Evolutionary conservation across 306 rosid genomes (phyloP).

Genomic region (Vigna nakashimae): DNA sequence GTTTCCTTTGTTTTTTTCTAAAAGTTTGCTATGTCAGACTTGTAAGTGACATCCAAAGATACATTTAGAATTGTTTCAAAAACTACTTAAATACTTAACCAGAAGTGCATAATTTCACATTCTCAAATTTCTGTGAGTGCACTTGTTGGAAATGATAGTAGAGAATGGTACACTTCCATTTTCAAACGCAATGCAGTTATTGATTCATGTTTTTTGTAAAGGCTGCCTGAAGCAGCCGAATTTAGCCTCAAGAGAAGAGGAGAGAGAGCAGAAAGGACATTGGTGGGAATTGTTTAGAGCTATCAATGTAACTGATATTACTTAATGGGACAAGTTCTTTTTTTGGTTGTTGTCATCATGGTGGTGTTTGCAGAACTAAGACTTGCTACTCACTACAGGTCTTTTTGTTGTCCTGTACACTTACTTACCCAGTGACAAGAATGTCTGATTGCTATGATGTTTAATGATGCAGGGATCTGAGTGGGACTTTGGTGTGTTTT

Average conservation of each 20-base stretch:
- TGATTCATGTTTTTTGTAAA: not conserved
- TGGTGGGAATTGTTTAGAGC: not conserved
- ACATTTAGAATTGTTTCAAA: conserved; percentile 10
- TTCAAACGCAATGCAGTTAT: not conserved
- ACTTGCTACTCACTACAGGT: not conserved
- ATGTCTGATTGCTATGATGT: conserved; percentile 32
- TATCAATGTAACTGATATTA: not conserved
- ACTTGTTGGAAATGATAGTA: conserved; percentile 20
- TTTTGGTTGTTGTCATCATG: not conserved
- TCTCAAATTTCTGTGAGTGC: not conserved
- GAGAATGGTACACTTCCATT: conserved; percentile 18
- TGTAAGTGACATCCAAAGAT: not conserved
- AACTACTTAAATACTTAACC: conserved; percentile 17
- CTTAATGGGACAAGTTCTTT: not conserved
- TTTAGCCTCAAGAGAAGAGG: too few relatives aligned
- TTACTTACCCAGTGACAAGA: not conserved
- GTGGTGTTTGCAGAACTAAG: not conserved
- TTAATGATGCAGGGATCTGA: conserved; percentile 76
- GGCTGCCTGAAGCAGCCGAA: too few relatives aligned
- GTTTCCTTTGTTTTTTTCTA: conserved; percentile 8
- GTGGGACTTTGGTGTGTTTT: conserved; percentile 98
- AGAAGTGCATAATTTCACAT: conserved; percentile 14
- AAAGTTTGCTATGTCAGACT: not conserved
- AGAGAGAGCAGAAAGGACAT: too few relatives aligned
- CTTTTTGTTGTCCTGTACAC: not conserved